Evolutionary conservation across 164 flowering plant genomes (phyloP).

Genomic region (Dillenia turbinata): DNA sequence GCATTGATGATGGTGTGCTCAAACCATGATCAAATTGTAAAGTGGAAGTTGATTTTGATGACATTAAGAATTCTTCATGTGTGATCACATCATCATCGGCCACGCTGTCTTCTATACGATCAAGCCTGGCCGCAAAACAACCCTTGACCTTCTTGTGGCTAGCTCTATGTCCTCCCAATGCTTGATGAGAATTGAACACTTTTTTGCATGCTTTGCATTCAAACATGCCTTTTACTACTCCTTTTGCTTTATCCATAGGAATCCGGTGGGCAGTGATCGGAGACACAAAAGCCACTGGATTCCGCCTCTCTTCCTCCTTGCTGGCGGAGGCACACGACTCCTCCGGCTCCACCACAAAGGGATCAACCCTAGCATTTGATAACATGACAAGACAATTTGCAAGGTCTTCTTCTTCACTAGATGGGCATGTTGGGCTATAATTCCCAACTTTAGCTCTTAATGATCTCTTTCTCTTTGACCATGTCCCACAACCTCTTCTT

Average conservation of each 20-base stretch:
- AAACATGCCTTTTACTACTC: slow-evolving; percentile 54
- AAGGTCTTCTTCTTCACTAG: slow-evolving; percentile 75
- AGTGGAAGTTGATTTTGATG: slow-evolving; percentile 24
- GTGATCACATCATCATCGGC: slow-evolving; percentile 53
- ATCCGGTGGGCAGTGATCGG: slow-evolving; percentile 4
- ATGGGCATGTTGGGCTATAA: slow-evolving; percentile 29
- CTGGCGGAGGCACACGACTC: slow-evolving; percentile 81
- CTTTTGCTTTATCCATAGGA: slow-evolving; percentile 34
- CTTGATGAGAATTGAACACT: slow-evolving; percentile 90
- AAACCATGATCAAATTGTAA: slow-evolving; percentile 21
- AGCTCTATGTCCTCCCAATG: slow-evolving; percentile 91
- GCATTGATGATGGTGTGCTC: slow-evolving; percentile 1
- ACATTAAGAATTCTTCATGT: slow-evolving; percentile 36
- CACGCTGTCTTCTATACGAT: slow-evolving; percentile 34
- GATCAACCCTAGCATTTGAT: slow-evolving; percentile 58
- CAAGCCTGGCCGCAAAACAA: slow-evolving; percentile 72
- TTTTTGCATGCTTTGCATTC: slow-evolving; percentile 92
- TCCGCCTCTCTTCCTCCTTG: slow-evolving; percentile 59
- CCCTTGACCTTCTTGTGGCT: slow-evolving; percentile 98
- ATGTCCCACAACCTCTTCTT: slow-evolving; percentile 30
- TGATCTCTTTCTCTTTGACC: slow-evolving; percentile 79
- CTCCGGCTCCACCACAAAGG: slow-evolving; percentile 48
- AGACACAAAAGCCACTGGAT: slow-evolving; percentile 10
- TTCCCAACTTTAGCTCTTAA: slow-evolving; percentile 42
- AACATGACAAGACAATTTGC: slow-evolving; percentile 82